Conservation (phyloP, 805 yeast species). For the Saccharomyces kudriavzevii region DNA sequence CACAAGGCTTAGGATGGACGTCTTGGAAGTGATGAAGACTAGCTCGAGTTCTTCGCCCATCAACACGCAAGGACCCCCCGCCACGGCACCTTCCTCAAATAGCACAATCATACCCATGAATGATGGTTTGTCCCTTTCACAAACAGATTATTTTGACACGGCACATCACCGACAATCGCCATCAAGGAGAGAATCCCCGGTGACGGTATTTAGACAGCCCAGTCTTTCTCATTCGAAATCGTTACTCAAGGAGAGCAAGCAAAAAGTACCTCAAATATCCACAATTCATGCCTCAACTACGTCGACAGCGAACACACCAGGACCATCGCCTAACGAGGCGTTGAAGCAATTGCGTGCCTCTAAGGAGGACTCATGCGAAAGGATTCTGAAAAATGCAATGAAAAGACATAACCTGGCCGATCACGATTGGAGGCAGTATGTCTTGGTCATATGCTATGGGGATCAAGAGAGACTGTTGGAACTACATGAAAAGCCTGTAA, state of each 20-base stretch:
- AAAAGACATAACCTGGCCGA: conserved; percentile 69
- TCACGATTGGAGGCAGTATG: conserved; percentile 83
- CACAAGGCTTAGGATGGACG: conserved; percentile 22
- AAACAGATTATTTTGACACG: conserved; percentile 14
- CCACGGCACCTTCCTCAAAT: not conserved
- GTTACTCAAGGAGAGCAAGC: not conserved
- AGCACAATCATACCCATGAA: not conserved
- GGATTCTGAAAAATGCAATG: conserved; percentile 82
- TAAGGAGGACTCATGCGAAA: conserved; percentile 84
- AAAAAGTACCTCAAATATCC: not conserved
- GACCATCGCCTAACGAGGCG: conserved; percentile 44
- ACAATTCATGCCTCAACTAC: not conserved
- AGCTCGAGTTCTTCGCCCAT: not conserved
- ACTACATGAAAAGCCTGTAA: conserved; percentile 81
- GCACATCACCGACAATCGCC: not conserved
- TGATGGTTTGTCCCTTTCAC: not conserved
- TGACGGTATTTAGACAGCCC: not conserved
- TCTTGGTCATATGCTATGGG: conserved; percentile 81
- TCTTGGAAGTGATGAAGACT: conserved; percentile 24
- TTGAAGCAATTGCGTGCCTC: conserved; percentile 77
- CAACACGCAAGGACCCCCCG: not conserved
- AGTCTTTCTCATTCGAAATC: not conserved
- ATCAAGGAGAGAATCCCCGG: not conserved
- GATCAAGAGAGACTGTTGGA: conserved; percentile 81
- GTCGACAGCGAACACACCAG: conserved; percentile 2